Evolutionary conservation across 805 yeast species (phyloP).

Genomic region (Saturnispora zaruensis): DNA sequence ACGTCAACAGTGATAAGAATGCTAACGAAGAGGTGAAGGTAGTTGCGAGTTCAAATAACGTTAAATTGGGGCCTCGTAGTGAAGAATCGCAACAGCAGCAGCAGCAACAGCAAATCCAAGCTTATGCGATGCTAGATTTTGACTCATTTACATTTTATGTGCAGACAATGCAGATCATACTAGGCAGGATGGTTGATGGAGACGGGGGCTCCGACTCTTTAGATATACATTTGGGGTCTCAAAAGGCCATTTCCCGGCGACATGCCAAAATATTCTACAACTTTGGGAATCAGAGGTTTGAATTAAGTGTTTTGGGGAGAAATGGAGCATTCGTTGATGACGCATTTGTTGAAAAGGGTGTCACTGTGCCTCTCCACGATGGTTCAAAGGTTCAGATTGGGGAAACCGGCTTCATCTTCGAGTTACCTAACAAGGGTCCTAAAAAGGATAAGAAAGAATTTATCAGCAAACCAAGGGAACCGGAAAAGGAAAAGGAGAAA

Average conservation of each 20-base stretch:
- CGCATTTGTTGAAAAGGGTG: constrained; percentile 78
- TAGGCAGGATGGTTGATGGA: constrained; percentile 82
- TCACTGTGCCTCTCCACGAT: constrained; percentile 79
- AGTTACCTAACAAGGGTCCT: constrained; percentile 47
- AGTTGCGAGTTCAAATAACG: not conserved
- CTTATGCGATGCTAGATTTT: constrained; percentile 77
- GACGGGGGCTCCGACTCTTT: constrained; percentile 49
- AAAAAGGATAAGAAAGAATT: not conserved
- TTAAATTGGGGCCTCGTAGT: not conserved
- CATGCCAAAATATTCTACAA: constrained; percentile 96
- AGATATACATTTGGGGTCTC: constrained; percentile 87
- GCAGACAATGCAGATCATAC: constrained; percentile 86
- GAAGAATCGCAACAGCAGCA: constrained; percentile 19
- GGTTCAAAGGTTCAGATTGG: constrained; percentile 87
- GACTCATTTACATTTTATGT: constrained; percentile 91
- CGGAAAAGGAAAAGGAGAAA: not conserved
- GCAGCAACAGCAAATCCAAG: constrained; percentile 34
- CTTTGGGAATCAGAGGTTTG: constrained; percentile 92
- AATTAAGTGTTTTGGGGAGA: constrained; percentile 82
- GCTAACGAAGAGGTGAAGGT: not conserved
- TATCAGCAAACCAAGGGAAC: not conserved
- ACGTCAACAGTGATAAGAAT: not conserved
- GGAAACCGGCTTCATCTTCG: constrained; percentile 80
- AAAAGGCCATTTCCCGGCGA: constrained; percentile 85
- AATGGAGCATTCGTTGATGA: constrained; percentile 97